These are phyloP conservation scores for Plasmodium sp. DNA, from an alignment of 169 alveolate species.

Conservation along the genomic window DNA sequence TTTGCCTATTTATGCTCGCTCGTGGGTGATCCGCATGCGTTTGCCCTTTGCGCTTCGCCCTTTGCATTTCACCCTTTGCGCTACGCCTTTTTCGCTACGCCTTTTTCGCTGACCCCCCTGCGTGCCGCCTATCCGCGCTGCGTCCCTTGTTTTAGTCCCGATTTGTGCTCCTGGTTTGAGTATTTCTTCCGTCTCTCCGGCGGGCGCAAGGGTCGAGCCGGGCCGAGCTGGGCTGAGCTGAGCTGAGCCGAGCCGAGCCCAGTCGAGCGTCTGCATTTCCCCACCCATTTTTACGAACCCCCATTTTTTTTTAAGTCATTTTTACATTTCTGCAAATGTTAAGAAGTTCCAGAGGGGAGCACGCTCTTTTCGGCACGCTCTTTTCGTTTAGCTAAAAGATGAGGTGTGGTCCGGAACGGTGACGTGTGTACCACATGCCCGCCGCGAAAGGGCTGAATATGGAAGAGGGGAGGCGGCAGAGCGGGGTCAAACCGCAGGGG, in stretches of 20 bases:
- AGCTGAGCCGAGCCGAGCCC: background rate
- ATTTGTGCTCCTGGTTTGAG: background rate
- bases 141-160: background rate
- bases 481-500: background rate
- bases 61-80: background rate
- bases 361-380: background rate
- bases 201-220: background rate
- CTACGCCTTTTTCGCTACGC: background rate
- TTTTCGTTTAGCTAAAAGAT: background rate
- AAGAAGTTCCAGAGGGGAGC: background rate
- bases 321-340: background rate
- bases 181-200: slow-evolving; percentile 1
- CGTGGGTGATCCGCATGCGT: background rate
- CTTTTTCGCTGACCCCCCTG: background rate
- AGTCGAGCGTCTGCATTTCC: background rate
- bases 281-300: background rate
- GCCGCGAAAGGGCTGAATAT: background rate
- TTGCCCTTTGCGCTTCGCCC: background rate
- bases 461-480: background rate
- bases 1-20: background rate
- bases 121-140: background rate
- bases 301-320: background rate
- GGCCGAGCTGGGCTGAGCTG: background rate
- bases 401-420: background rate
- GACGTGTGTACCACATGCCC: background rate